A percentile compares a stretch with the other conserved stretches of the same genome.
These are phyloP conservation scores for Sparassis latifolia DNA, from an alignment of 1,284 basidiomycete genomes.

Conservation along the genomic window DNA sequence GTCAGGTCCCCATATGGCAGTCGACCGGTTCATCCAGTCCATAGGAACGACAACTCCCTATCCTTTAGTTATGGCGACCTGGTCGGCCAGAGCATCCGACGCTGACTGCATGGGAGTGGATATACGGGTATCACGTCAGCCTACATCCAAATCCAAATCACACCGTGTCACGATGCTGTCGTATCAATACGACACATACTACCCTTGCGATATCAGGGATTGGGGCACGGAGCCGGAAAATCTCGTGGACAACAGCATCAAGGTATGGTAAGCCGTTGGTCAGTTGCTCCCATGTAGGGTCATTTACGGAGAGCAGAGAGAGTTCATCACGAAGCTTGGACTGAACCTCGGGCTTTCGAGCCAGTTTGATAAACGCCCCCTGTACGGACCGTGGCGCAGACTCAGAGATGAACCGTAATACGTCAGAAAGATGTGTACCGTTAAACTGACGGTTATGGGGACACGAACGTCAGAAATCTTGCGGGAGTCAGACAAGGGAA, in stretches of 20 bases:
- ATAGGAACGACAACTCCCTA: too few species aligned
- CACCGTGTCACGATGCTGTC: too few species aligned
- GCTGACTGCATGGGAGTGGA: too few species aligned
- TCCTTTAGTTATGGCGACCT: too few species aligned
- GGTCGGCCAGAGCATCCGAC: too few species aligned
- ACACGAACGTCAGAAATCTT: neutral
- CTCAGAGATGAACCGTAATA: neutral
- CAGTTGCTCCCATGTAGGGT: conserved; percentile 2
- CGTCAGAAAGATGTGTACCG: conserved; percentile 5
- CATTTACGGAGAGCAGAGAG: conserved; percentile 2
- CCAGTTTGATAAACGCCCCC: conserved; percentile 29
- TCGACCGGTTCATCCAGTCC: too few species aligned
- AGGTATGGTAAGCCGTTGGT: conserved; percentile 25
- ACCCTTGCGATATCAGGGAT: conserved; percentile 15
- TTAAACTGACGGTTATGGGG: conserved; percentile 12
- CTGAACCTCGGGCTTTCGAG: conserved; percentile 29
- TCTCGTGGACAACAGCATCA: conserved; percentile 28
- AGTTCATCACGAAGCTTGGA: conserved; percentile 36
- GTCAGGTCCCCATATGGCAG: too few species aligned
- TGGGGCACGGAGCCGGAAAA: conserved; percentile 19
- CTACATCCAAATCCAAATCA: too few species aligned
- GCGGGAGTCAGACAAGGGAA: neutral
- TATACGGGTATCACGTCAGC: too few species aligned
- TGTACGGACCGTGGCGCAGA: neutral
- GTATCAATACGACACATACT: conserved; percentile 5